A percentile compares a stretch with the other conserved stretches of the same genome.
These are phyloP conservation scores for Emericellopsis terricola DNA, from an alignment of 495 filamentous ascomycete genomes.

Conservation along the genomic window DNA sequence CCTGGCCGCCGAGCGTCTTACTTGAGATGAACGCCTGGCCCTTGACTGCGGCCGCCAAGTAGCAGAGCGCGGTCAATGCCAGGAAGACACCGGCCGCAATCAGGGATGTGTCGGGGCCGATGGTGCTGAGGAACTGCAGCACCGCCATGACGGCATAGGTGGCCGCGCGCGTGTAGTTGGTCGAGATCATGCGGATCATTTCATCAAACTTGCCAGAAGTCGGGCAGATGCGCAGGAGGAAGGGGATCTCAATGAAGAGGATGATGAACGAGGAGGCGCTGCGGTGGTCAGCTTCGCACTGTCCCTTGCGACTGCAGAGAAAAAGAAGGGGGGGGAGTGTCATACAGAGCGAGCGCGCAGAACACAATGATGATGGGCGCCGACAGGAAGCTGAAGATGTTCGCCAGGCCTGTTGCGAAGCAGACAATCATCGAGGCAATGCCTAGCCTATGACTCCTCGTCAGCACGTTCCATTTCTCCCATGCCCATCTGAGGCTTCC, in stretches of 20 bases:
- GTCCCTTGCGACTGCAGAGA: background rate
- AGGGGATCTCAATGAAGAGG: slow-evolving; percentile 91
- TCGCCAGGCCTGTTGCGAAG: slow-evolving; percentile 86
- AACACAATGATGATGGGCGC: slow-evolving; percentile 56
- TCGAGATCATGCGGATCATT: slow-evolving; percentile 81
- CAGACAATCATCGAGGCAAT: slow-evolving; percentile 89
- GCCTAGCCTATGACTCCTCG: slow-evolving; percentile 72
- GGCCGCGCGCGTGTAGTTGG: slow-evolving; percentile 92
- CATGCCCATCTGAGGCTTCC: background rate
- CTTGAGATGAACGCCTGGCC: slow-evolving; percentile 89
- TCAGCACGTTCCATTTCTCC: too few species aligned
- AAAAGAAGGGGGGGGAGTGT: background rate
- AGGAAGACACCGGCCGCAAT: slow-evolving; percentile 78
- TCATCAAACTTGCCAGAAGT: slow-evolving; percentile 78
- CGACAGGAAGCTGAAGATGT: slow-evolving; percentile 51
- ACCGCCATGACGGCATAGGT: slow-evolving; percentile 70
- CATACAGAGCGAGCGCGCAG: slow-evolving; percentile 72
- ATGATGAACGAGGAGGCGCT: slow-evolving; percentile 71
- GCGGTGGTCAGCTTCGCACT: slow-evolving; percentile 5
- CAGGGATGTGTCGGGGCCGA: slow-evolving; percentile 45
- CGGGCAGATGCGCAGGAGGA: slow-evolving; percentile 93
- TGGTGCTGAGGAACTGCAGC: slow-evolving; percentile 64
- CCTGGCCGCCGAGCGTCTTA: slow-evolving; percentile 90
- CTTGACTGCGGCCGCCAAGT: slow-evolving; percentile 68
- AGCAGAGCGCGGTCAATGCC: slow-evolving; percentile 60